phyloP scores from a whole-genome alignment of 2,329 filamentous ascomycete genomes.

The Scleromitrula shiraiana region DNA sequence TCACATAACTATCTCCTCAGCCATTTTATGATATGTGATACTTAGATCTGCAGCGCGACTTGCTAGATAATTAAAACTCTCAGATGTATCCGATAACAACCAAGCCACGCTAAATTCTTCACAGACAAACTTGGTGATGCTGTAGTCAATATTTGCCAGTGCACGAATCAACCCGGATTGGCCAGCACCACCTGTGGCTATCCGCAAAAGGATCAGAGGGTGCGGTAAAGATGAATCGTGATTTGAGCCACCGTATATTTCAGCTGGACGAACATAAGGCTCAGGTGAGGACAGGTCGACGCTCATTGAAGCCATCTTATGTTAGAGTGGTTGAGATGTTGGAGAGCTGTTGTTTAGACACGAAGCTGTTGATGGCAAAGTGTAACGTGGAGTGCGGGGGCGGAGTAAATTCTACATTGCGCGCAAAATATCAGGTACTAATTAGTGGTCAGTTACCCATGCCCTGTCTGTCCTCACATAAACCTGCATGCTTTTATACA shows the following conservation, averaged over 20 bases:
- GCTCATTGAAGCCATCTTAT: conserved; percentile 2
- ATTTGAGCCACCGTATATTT: conserved; percentile 4
- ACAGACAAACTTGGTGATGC: conserved; percentile 24
- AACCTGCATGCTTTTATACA: no score
- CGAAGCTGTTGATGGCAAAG: background rate
- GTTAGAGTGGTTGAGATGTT: background rate
- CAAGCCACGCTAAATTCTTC: conserved; percentile 36
- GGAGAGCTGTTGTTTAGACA: background rate
- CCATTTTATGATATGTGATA: conserved; percentile 38
- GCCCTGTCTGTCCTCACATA: no score
- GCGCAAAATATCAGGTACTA: no score
- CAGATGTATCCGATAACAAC: conserved; percentile 39
- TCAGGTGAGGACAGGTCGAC: background rate
- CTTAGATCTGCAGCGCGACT: conserved; percentile 34
- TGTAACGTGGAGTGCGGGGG: background rate
- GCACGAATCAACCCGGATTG: conserved; percentile 30
- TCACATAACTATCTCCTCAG: conserved; percentile 39
- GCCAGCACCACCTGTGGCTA: conserved; percentile 30
- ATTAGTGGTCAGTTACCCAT: no score
- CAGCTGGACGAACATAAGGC: conserved; percentile 8
- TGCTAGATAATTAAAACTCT: conserved; percentile 37
- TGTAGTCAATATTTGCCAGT: conserved; percentile 32
- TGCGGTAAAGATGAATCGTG: background rate
- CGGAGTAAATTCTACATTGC: no score
- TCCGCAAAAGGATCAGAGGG: conserved; percentile 19